Evolutionary conservation across 371 early-diverging fungal species (phyloP).

Genomic region (Apophysomyces sp.): DNA sequence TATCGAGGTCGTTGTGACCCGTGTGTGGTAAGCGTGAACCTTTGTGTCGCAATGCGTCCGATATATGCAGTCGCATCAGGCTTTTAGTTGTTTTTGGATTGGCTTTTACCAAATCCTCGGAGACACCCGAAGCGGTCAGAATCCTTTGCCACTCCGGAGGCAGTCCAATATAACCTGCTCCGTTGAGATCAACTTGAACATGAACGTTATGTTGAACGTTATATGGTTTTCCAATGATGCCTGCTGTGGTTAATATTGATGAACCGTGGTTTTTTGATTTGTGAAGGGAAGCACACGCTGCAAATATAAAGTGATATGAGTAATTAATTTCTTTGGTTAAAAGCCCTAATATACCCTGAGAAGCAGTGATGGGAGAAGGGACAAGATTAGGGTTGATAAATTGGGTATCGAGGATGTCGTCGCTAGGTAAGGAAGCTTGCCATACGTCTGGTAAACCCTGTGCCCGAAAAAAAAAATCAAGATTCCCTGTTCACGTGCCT

Average conservation of each 20-base stretch:
- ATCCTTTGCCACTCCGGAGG: constrained; percentile 43
- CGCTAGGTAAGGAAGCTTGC: constrained; percentile 51
- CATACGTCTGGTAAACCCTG: constrained; percentile 59
- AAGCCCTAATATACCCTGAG: background rate
- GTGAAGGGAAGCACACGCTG: background rate
- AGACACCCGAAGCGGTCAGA: constrained; percentile 32
- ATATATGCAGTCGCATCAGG: constrained; percentile 56
- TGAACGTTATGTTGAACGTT: constrained; percentile 53
- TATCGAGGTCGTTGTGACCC: constrained; percentile 10
- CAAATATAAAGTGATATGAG: background rate
- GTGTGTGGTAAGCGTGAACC: background rate
- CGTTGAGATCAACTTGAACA: constrained; percentile 39
- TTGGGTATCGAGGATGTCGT: constrained; percentile 53
- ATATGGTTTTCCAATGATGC: constrained; percentile 49
- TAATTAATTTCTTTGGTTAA: background rate
- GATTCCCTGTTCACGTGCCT: background rate
- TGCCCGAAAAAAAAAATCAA: background rate
- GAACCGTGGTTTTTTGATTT: background rate
- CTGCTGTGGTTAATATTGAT: background rate
- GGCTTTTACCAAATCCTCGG: constrained; percentile 53
- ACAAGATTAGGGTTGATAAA: constrained; percentile 55
- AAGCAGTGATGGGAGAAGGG: constrained; percentile 24
- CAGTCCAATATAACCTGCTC: constrained; percentile 40
- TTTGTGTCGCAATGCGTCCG: constrained; percentile 36
- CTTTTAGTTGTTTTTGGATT: constrained; percentile 52